Percentiles rank a stretch among this genome's conserved stretches.
These are phyloP conservation scores for Penicillium atrosanguineum DNA, from an alignment of 495 filamentous ascomycete genomes.

Conservation along the genomic window DNA sequence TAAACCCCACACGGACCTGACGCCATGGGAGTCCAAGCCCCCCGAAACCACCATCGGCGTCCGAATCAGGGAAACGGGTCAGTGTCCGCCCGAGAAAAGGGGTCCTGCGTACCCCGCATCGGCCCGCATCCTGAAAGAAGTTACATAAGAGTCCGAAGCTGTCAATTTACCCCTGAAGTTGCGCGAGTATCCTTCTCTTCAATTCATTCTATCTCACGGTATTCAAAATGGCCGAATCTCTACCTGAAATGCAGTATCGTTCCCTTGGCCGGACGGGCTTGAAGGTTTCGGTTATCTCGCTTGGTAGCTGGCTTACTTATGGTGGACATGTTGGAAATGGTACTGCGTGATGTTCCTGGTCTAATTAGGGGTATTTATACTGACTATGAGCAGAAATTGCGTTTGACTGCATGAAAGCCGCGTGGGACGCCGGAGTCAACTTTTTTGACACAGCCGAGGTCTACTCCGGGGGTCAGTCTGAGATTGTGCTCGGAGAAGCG, in stretches of 20 bases:
- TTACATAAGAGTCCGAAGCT: background rate
- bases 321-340: conserved; percentile 72
- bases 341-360: conserved; percentile 23
- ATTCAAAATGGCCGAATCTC: conserved; percentile 24
- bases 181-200: background rate
- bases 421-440: conserved; percentile 74
- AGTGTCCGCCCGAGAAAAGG: background rate
- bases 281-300: conserved; percentile 70
- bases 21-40: background rate
- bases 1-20: background rate
- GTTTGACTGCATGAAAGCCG: conserved; percentile 68
- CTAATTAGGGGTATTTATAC: background rate
- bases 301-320: conserved; percentile 77
- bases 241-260: conserved; percentile 71
- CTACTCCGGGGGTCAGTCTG: conserved; percentile 60
- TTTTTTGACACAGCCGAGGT: conserved; percentile 60
- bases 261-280: conserved; percentile 72
- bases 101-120: conserved; percentile 13
- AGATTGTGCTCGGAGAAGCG: conserved; percentile 71
- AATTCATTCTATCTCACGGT: background rate
- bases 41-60: background rate
- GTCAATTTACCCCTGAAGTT: background rate
- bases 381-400: conserved; percentile 50
- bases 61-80: conserved; percentile 1
- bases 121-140: conserved; percentile 3